Percentiles rank a stretch among this genome's conserved stretches.
These are phyloP conservation scores for Vitis hybrid DNA, from an alignment of 177 flowering plant species.

Conservation along the genomic window DNA sequence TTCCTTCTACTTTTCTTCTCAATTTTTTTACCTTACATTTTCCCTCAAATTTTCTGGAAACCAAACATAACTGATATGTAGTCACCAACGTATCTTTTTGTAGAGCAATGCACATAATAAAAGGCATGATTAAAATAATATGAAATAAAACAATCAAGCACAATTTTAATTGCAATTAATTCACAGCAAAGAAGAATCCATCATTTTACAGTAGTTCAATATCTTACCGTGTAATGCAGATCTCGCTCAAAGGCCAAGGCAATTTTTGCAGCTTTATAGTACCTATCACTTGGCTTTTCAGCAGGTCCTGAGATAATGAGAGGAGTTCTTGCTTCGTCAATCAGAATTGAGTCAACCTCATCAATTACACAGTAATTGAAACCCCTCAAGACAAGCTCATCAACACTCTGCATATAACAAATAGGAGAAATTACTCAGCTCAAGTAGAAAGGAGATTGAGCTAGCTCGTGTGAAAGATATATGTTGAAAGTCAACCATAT, in stretches of 20 bases:
- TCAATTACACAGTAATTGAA: slow-evolving; percentile 94
- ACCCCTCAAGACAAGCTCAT: slow-evolving; percentile 86
- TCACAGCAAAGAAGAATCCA: neutral
- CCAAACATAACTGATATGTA: too few relatives aligned
- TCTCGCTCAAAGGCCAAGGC: slow-evolving; percentile 92
- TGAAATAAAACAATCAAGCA: neutral
- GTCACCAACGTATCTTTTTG: too few relatives aligned
- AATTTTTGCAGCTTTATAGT: slow-evolving; percentile 94
- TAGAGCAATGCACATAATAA: too few relatives aligned
- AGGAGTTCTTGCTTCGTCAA: slow-evolving; percentile 99
- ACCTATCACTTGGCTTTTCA: slow-evolving; percentile 91
- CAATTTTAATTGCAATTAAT: neutral
- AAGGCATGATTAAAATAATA: neutral
- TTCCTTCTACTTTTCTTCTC: too few relatives aligned
- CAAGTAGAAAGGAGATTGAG: slow-evolving; percentile 6
- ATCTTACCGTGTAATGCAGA: slow-evolving; percentile 87
- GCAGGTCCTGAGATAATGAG: slow-evolving; percentile 98
- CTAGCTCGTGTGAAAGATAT: slow-evolving; percentile 1
- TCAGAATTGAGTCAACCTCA: slow-evolving; percentile 99
- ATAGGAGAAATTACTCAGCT: slow-evolving; percentile 17
- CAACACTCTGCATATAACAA: slow-evolving; percentile 68
- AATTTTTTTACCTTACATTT: too few relatives aligned
- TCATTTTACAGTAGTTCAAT: neutral
- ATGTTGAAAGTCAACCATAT: neutral
- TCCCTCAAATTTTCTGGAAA: too few relatives aligned